phyloP scores from a whole-genome alignment of 257 asterid genomes.

The Solanum sitiens region DNA sequence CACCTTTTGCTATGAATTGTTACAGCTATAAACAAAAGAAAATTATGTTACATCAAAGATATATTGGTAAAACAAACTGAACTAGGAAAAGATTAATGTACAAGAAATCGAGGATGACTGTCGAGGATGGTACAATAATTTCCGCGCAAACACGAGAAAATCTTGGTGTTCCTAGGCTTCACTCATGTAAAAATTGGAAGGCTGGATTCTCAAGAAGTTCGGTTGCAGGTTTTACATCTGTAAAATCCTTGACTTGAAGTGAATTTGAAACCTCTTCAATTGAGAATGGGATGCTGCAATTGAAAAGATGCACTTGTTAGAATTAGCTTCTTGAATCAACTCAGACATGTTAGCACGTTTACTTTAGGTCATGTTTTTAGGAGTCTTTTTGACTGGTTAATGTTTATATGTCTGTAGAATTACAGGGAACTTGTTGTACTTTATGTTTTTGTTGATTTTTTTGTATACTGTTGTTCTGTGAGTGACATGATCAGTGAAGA shows the following conservation, averaged over 20 bases:
- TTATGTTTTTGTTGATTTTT: neutral
- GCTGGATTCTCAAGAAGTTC: slow-evolving; percentile 64
- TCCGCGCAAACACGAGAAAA: neutral
- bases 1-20: neutral
- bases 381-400: neutral
- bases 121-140: neutral
- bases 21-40: slow-evolving; percentile 1
- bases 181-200: slow-evolving; percentile 78
- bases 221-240: slow-evolving; percentile 70
- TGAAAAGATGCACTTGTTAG: neutral
- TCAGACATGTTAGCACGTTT: neutral
- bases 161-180: slow-evolving; percentile 24
- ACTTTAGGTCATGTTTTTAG: neutral
- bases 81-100: slow-evolving; percentile 24
- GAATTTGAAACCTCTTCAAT: slow-evolving; percentile 69
- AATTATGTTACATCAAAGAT: slow-evolving; percentile 8
- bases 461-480: neutral
- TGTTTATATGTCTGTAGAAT: neutral
- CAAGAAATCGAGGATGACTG: slow-evolving; percentile 10
- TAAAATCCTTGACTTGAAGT: slow-evolving; percentile 66
- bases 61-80: neutral
- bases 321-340: neutral
- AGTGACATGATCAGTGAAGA: neutral
- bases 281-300: slow-evolving; percentile 93
- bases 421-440: neutral